Evolutionary conservation across 2,329 filamentous ascomycete genomes (phyloP), one percentile per base, ranked within the genome.

Genomic region (Coniochaeta prunicola): DNA sequence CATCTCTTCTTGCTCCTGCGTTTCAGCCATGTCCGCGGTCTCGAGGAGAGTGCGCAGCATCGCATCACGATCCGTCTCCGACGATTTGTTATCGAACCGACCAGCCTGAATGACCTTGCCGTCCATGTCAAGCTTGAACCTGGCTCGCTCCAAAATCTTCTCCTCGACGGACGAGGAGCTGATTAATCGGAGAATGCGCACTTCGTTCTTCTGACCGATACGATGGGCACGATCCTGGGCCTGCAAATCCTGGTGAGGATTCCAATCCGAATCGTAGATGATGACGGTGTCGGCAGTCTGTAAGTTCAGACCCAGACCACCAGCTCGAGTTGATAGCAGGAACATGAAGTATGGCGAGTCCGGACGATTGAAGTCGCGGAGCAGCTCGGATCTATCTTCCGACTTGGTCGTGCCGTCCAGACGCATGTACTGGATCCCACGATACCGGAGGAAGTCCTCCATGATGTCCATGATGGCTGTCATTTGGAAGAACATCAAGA

Each of bases 391-490:
- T 64, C 94, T 91, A 74, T 99, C 94, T 69, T 99, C 94, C 1
- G 94, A 92, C 73, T 99, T 99, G 53, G 94, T 99, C 0, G 92
- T 94, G 78, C 94, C 94, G 69, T 99, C 94, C 60, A 99, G 81
- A 71, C 94, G 92, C 64, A 99, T 81, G 71, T 96, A 99, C 68
- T 89, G 82, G 65, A 96, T 81, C 53, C 88, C 89, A 64, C 91
- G 85, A 69, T 91, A 88, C 3, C 93, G 88, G 62, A 99, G 76
- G 72, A 96, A 99, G 72, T 99, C 94, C 68, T 99, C 94, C 94
- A 99, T 97, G 69, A 99, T 99, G 75, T 99, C 96, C 94, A 99
- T 99, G 71, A 99, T 99, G 62, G 96, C 92, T 4, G 94, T 99
- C 94, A 99, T 99, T 73, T 99, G 94, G 82, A 99, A 99, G 83